Evolutionary conservation across 2,329 filamentous ascomycete species (phyloP), one percentile per base, ranked within the genome.

Genomic region (Alternaria conjuncta): DNA sequence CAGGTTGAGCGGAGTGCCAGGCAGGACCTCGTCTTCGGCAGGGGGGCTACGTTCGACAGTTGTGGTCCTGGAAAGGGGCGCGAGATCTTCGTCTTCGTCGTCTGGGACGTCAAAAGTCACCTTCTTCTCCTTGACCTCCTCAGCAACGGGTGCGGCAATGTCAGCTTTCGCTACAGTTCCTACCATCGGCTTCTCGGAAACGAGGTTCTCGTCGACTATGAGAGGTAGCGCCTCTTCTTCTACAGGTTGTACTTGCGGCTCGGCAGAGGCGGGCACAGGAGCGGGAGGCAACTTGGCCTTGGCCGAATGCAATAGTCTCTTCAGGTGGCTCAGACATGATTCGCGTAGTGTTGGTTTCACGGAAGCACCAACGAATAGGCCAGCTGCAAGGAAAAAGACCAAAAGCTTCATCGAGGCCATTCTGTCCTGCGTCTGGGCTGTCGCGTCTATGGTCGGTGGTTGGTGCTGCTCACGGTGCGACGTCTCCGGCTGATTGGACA

Each of bases 51-150:
- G 67, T 4, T 79, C 76, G 2, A 68, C 70, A 20, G 78, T 79
- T 2, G 78, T 79, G 8, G 74, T 74, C 49, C 76, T 73, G 4
- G 75, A 78, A 6, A 80, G 70, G 20, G 76, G 62, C n/a, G 74
- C 68, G 21, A 78, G 66, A 20, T 78, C 70, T 26, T 75, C 75
- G n/a, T 78, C 76, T 15, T 75, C 71, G 8, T 75, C 71, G 15
- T 73, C 71, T 11, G 75, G 75, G 44, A 78, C 68, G 13, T 71
- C 68, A 53, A 79, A 79, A 5, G 69, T 75, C 11, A 79, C 76
- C 56, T 75, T 77, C 64, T 74, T 75, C 63, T 79, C 74, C 46
- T 77, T 75, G 30, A 43, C 50, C 20, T 78, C 75, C 10, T 57
- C 63, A 15, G 57, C 55, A 32, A 64, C 43, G 25, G 63, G 51